A percentile compares a stretch with the other conserved stretches of the same genome.
These are phyloP conservation scores for Gymnopus androsaceus DNA, from an alignment of 1,284 basidiomycete genomes.

Conservation along the genomic window DNA sequence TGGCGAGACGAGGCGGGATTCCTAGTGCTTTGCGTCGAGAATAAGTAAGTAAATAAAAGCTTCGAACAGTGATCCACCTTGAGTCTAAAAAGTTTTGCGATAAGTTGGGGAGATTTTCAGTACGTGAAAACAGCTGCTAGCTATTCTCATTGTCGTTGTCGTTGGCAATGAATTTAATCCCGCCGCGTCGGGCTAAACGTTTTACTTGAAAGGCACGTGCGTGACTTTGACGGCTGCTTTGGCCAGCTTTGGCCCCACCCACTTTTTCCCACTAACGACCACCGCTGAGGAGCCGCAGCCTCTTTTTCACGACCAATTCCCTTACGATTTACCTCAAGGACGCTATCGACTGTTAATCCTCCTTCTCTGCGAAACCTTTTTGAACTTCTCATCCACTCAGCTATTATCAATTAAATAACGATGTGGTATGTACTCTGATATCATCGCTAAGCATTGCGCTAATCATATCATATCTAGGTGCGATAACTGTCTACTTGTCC, in stretches of 20 bases:
- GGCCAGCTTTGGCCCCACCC: too few species aligned
- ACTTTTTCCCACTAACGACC: constrained; percentile 1
- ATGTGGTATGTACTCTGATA: constrained; percentile 12
- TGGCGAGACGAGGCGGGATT: too few species aligned
- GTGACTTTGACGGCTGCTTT: background rate
- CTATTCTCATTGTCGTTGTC: too few species aligned
- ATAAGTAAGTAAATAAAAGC: too few species aligned
- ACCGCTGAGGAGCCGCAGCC: background rate
- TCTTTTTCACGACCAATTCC: too few species aligned
- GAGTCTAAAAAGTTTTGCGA: too few species aligned
- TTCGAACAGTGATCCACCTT: background rate
- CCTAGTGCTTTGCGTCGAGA: too few species aligned
- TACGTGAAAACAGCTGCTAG: too few species aligned
- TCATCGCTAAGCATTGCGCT: background rate
- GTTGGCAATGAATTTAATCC: too few species aligned
- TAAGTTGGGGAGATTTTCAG: too few species aligned
- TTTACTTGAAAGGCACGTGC: background rate
- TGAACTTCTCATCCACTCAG: background rate
- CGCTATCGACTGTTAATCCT: background rate
- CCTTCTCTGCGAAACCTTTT: constrained; percentile 12
- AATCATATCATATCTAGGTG: constrained; percentile 13
- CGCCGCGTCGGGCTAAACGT: too few species aligned
- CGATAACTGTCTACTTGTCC: constrained; percentile 40
- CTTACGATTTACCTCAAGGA: background rate
- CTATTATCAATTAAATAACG: background rate